These are phyloP conservation scores for Blechomonas ayalai DNA, from an alignment of 208 protist genomes.

Conservation along the genomic window DNA sequence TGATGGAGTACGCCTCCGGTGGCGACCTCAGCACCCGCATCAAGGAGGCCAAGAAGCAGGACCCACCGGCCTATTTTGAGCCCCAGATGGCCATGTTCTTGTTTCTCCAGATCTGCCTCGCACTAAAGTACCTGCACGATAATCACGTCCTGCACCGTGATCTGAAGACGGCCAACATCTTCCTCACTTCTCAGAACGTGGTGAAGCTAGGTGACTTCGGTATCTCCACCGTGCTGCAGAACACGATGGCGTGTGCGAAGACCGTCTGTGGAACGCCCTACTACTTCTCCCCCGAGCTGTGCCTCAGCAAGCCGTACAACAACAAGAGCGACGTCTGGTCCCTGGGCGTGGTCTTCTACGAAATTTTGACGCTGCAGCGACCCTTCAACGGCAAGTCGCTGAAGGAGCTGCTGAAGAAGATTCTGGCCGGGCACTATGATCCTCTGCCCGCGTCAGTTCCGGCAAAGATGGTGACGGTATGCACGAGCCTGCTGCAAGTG, in stretches of 20 bases:
- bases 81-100: constrained; percentile 87
- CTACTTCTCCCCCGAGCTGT: constrained; percentile 95
- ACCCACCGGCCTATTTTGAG: constrained; percentile 62
- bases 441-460: constrained; percentile 74
- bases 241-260: constrained; percentile 87
- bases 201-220: constrained; percentile 90
- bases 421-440: constrained; percentile 80
- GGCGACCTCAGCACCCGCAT: constrained; percentile 84
- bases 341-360: constrained; percentile 88
- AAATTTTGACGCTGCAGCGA: constrained; percentile 83
- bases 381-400: constrained; percentile 86
- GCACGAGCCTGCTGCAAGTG: constrained; percentile 73
- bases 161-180: constrained; percentile 89
- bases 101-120: constrained; percentile 89
- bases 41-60: constrained; percentile 82
- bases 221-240: constrained; percentile 90
- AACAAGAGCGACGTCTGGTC: constrained; percentile 93
- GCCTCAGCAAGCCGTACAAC: constrained; percentile 92
- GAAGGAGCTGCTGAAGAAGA: constrained; percentile 89
- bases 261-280: constrained; percentile 95
- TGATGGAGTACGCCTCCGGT: constrained; percentile 92
- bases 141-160: constrained; percentile 90
- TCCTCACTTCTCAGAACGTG: constrained; percentile 81
- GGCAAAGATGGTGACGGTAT: constrained; percentile 72
- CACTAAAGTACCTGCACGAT: constrained; percentile 89